These are phyloP conservation scores for Backusella tarrabulga DNA, from an alignment of 192 early-diverging fungal species.

Conservation along the genomic window DNA sequence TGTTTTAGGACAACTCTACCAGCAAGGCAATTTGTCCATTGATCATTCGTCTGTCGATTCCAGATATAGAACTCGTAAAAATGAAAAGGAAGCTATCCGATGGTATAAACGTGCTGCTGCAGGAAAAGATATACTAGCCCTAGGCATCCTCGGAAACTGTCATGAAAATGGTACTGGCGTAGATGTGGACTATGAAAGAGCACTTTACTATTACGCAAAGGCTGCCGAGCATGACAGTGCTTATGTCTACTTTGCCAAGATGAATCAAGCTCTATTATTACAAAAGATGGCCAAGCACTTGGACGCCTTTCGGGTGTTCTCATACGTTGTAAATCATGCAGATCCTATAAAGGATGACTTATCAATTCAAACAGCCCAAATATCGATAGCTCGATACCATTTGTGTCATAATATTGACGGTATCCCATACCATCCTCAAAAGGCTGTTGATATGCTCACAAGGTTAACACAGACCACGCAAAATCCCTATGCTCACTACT, in stretches of 20 bases:
- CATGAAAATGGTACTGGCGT: constrained; percentile 41
- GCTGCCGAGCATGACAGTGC: constrained; percentile 24
- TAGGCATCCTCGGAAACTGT: constrained; percentile 31
- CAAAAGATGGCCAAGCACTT: constrained; percentile 25
- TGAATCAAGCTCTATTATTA: constrained; percentile 27
- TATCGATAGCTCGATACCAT: constrained; percentile 37
- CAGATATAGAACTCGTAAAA: constrained; percentile 11
- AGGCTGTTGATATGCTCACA: constrained; percentile 21
- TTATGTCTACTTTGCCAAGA: constrained; percentile 16
- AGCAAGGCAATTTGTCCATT: constrained; percentile 6
- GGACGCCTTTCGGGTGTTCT: constrained; percentile 29
- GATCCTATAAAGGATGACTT: neutral
- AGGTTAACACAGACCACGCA: neutral
- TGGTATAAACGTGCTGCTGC: constrained; percentile 42
- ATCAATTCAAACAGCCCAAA: constrained; percentile 14
- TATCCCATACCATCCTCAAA: constrained; percentile 8
- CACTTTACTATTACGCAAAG: constrained; percentile 33
- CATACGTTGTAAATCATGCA: constrained; percentile 2
- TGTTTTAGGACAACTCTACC: constrained; percentile 33
- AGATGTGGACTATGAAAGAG: constrained; percentile 20
- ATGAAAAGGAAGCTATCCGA: constrained; percentile 28
- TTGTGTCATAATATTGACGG: constrained; percentile 25
- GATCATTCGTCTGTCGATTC: neutral
- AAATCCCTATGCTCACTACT: constrained; percentile 28
- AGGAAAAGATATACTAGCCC: constrained; percentile 28